Evolutionary conservation across 495 filamentous ascomycete genomes (phyloP), one percentile per base, ranked within the genome.

Genomic region (Xylaria grammica): DNA sequence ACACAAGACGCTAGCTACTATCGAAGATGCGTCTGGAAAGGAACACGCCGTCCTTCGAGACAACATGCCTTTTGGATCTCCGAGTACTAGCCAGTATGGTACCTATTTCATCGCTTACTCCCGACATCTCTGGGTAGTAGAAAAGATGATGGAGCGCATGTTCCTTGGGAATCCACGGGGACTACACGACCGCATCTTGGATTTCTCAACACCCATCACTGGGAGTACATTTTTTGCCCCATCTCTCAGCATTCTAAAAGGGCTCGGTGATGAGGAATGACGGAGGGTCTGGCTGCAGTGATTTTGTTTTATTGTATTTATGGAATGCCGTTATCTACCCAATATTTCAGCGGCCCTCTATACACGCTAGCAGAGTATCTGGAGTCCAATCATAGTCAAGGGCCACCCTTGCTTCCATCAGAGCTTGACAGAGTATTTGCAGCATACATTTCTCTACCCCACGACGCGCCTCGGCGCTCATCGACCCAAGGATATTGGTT

Each of bases 81-180:
- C 83, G 0, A 82, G 81, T 0, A 72, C 77, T 0, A 79, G 76
- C 1, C 76, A 86, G 70, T 86, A 85, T 60, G 85, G 85, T 17
- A 87, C 84, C 1, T 87, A 86, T 67, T 86, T 87, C 51, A 86
- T 86, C 63, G 85, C 83, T 5, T 87, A 87, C 64, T 83, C 84
- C 13, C 69, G 79, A 2, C 71, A 75, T 4, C 60, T 87, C 4
- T 87, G 84, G 83, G 84, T 87, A 2, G 81, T 85, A 65, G 85
- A 87, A 72, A 75, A 76, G 66, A 87, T 87, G 84, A 61, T 86
- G 63, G 76, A 85, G 67, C 74, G 81, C 5, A 87, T 87, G 83
- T 86, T 85, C 69, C 62, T 85, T 38, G 85, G 85, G 1, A 58
- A 83, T 49, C 85, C 85, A 0, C 79, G 81, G 3, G 85, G 85